Conservation (phyloP, 148 eudicot species). For the Cornus controversa region DNA sequence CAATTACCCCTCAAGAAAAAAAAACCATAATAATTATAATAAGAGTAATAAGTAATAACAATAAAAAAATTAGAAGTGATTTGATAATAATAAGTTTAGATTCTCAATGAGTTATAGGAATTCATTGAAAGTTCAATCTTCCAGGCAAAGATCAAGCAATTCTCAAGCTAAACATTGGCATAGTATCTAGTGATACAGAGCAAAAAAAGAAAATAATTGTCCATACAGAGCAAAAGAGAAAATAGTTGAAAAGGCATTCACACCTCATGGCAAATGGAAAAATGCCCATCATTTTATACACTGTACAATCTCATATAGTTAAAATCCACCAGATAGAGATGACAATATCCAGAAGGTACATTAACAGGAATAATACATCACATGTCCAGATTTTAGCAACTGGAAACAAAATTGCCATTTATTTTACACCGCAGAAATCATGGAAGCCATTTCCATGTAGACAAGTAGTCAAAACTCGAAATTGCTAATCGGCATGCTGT, state of each 20-base stretch:
- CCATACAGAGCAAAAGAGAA: neutral
- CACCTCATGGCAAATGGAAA: neutral
- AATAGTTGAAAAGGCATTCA: neutral
- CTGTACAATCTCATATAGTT: neutral
- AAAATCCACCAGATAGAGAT: neutral
- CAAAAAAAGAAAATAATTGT: too few relatives aligned
- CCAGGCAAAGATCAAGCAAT: too few relatives aligned
- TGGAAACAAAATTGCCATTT: slow-evolving; percentile 6
- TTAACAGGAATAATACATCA: slow-evolving; percentile 5
- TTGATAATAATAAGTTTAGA: too few relatives aligned
- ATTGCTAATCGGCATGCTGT: too few relatives aligned
- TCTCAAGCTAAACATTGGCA: neutral
- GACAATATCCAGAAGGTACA: slow-evolving; percentile 5
- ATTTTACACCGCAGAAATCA: slow-evolving; percentile 11
- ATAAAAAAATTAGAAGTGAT: too few relatives aligned
- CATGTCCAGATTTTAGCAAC: neutral
- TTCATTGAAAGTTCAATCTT: too few relatives aligned
- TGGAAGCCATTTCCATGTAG: slow-evolving; percentile 5
- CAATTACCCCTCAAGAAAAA: too few relatives aligned
- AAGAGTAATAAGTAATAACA: too few relatives aligned
- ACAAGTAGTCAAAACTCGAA: slow-evolving; percentile 13
- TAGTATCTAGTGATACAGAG: neutral
- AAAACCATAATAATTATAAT: too few relatives aligned
- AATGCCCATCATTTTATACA: slow-evolving; percentile 2
- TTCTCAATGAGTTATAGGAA: too few relatives aligned